These are phyloP conservation scores for Austroboletus rostrupii DNA, from an alignment of 1,284 basidiomycete genomes.

Conservation along the genomic window DNA sequence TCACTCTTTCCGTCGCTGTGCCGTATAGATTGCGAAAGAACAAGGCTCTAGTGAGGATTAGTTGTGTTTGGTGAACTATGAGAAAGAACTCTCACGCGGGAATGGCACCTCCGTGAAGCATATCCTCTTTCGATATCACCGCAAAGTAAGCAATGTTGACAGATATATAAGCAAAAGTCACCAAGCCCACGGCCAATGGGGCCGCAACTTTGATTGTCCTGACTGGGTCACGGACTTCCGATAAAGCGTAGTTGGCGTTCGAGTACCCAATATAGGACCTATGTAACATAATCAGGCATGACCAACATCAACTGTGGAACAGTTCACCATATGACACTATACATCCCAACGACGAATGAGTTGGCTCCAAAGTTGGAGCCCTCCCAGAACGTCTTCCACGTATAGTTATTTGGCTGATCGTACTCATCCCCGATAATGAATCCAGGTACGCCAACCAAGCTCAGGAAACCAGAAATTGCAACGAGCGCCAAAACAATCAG, in stretches of 20 bases:
- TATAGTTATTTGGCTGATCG: constrained; percentile 46
- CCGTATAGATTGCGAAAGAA: constrained; percentile 71
- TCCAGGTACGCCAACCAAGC: constrained; percentile 44
- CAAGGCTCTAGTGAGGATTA: constrained; percentile 41
- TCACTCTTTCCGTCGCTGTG: constrained; percentile 49
- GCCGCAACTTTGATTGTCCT: constrained; percentile 64
- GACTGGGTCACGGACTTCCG: constrained; percentile 63
- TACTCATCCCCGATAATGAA: constrained; percentile 43
- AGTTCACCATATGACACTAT: constrained; percentile 60
- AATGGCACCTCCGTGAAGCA: constrained; percentile 55
- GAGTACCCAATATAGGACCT: constrained; percentile 71
- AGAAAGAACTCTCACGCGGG: constrained; percentile 47
- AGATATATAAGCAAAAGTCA: constrained; percentile 53
- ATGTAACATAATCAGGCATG: neutral
- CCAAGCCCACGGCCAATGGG: constrained; percentile 55
- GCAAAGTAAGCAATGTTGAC: constrained; percentile 70
- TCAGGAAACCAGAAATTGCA: constrained; percentile 57
- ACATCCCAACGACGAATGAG: constrained; percentile 58
- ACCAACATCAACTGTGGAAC: neutral
- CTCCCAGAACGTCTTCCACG: constrained; percentile 53
- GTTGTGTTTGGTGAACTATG: neutral
- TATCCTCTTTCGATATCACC: constrained; percentile 62
- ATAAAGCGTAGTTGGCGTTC: constrained; percentile 68
- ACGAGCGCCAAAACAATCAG: constrained; percentile 55
- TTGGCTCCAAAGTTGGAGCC: constrained; percentile 47